Conservation (phyloP, 805 yeast species). For the Teunomyces kruisii region DNA sequence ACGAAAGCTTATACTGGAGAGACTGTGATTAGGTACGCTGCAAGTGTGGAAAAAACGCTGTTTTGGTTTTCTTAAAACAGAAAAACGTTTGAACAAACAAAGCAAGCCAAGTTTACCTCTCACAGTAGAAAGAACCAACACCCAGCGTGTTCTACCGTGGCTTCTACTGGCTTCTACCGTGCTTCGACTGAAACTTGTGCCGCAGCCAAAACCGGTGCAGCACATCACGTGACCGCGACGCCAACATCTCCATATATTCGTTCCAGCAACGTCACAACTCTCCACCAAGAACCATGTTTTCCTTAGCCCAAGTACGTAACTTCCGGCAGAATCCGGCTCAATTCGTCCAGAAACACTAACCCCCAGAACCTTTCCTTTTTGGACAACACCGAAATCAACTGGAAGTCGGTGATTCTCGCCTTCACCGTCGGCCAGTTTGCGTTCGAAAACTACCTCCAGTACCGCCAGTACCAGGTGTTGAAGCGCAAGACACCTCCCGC, state of each 20-base stretch:
- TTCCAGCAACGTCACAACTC: background rate
- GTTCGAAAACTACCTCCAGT: slow-evolving; percentile 71
- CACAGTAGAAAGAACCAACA: no score
- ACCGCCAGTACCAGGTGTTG: slow-evolving; percentile 74
- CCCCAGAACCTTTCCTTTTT: slow-evolving; percentile 49
- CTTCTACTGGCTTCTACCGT: no score
- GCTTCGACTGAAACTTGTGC: no score
- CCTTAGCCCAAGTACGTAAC: slow-evolving; percentile 25
- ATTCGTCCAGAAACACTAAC: background rate
- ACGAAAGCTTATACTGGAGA: no score
- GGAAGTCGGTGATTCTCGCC: slow-evolving; percentile 76
- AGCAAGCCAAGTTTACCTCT: no score
- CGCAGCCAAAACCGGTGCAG: no score
- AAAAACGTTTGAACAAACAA: no score
- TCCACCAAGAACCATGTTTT: slow-evolving; percentile 16
- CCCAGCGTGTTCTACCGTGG: no score
- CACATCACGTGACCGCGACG: no score
- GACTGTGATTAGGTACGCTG: no score
- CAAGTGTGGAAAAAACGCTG: no score
- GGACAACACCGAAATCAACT: slow-evolving; percentile 70
- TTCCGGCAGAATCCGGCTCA: background rate
- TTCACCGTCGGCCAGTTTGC: slow-evolving; percentile 72
- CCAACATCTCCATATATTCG: background rate
- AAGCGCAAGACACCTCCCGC: slow-evolving; percentile 58
- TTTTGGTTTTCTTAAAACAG: no score